These are phyloP conservation scores for Stereum hirsutum DNA, from an alignment of 1,284 basidiomycete genomes.

Conservation along the genomic window DNA sequence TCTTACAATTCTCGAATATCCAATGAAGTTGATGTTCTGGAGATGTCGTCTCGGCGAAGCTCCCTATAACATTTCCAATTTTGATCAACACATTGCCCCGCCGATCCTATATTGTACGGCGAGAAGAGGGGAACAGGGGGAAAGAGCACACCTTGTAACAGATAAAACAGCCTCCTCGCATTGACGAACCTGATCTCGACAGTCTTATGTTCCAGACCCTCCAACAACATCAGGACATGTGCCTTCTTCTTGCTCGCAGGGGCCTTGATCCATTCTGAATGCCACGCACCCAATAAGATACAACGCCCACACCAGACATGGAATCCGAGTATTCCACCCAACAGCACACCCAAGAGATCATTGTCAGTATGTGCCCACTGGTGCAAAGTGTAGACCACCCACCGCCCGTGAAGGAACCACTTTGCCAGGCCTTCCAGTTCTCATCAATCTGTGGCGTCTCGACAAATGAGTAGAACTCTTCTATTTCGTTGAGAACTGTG, in stretches of 20 bases:
- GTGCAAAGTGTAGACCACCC: conserved; percentile 20
- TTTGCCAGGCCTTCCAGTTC: conserved; percentile 76
- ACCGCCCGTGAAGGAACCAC: conserved; percentile 75
- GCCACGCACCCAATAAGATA: neutral
- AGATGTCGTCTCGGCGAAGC: conserved; percentile 85
- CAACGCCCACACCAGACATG: no score
- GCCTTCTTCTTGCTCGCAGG: conserved; percentile 51
- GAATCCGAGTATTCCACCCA: no score
- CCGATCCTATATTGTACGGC: no score
- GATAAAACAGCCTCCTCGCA: conserved; percentile 81
- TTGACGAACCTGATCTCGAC: conserved; percentile 80
- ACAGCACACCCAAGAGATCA: no score
- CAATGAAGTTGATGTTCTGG: conserved; percentile 93
- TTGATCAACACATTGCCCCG: no score
- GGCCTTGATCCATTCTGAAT: conserved; percentile 72
- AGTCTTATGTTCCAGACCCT: conserved; percentile 79
- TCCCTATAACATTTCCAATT: conserved; percentile 42
- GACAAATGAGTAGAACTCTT: conserved; percentile 98
- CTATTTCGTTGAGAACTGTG: conserved; percentile 90
- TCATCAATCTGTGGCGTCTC: conserved; percentile 89
- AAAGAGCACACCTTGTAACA: conserved; percentile 74
- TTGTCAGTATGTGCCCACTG: conserved; percentile 1
- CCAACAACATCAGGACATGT: conserved; percentile 74
- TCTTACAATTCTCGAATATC: conserved; percentile 91
- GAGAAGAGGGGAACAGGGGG: neutral